phyloP scores from a whole-genome alignment of 192 early-diverging fungal species.

The Mortierella alpina region DNA sequence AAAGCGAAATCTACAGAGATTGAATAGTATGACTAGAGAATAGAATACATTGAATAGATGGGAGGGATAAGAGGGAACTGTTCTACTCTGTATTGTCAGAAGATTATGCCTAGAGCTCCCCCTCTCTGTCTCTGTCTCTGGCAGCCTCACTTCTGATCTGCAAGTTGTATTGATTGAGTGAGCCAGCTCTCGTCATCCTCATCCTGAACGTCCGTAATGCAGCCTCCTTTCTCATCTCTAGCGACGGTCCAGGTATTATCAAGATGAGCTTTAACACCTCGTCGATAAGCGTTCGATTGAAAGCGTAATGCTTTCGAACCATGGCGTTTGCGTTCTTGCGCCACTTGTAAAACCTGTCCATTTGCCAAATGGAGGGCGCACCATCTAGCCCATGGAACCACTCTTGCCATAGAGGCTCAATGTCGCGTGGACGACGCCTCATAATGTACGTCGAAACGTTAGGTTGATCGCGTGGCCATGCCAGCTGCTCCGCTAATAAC shows the following conservation, averaged over 20 bases:
- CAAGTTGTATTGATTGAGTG: conserved; percentile 8
- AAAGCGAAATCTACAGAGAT: no score
- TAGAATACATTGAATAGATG: no score
- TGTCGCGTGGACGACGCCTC: background rate
- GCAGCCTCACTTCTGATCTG: no score
- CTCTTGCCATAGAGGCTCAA: conserved; percentile 24
- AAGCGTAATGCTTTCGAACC: conserved; percentile 12
- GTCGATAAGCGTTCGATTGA: conserved; percentile 1
- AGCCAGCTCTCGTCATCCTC: background rate
- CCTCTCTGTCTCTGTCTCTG: no score
- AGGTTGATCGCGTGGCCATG: conserved; percentile 9
- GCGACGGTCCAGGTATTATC: background rate
- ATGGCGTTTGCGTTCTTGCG: conserved; percentile 1
- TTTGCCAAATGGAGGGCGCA: conserved; percentile 18
- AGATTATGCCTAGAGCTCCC: no score
- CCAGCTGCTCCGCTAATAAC: background rate
- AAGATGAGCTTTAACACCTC: conserved; percentile 2
- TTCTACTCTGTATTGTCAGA: no score
- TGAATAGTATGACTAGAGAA: no score
- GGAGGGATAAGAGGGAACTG: no score
- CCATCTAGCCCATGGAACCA: conserved; percentile 24
- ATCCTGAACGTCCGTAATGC: background rate
- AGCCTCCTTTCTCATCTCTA: conserved; percentile 6
- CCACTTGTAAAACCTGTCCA: conserved; percentile 24
- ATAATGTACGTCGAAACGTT: background rate